Evolutionary conservation across 768 basidiomycete species (phyloP), one percentile per base, ranked within the genome.

Genomic region (Phylloporus sp.): DNA sequence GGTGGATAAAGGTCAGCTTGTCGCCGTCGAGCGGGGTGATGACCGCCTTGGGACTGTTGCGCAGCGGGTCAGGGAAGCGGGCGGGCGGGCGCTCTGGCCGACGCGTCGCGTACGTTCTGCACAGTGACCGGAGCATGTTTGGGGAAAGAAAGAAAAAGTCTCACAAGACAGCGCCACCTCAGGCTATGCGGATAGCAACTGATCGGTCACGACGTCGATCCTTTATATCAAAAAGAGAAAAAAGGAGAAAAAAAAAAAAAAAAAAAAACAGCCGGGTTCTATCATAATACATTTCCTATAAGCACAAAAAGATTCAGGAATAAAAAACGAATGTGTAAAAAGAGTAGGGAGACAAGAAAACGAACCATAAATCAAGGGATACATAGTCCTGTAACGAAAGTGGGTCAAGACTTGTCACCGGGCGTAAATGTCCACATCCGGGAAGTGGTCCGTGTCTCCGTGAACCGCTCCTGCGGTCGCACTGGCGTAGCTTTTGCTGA

Each of bases 1-100:
- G 84, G 65, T 89, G 88, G 52, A 92, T 84, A 66, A 92, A 92
- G 0, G 88, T 88, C 49, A 91, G 68, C 53, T 77, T 73, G 50
- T 79, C 77, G 55, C 79, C 80, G 6, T 72, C 67, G 20, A 86
- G 68, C 9, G 70, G 50, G 10, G 76, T 80, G 45, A 82, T 79
- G 43, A 68, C 68, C 32, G 80, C 81, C 34, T 77, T 73, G 34
- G 80, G 73, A 52, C 75, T 79, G 66, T 77, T 76, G 48, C 67
- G 52, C 46, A 86, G 69, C 2, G 85, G 85, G 57, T 86, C 85
- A 16, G 77, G 73, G 24, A 78, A 72, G 44, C 78, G 80, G 36
- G 78, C 77, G 7, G 85, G 79, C 3, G 85, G 67, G 6, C 59
- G 70, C 53, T 68, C 70, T 47, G 67, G 55, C 18, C 62, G 59